Conservation (phyloP, 2,329 filamentous ascomycete species). For the Pyricularia pennisetigena region DNA sequence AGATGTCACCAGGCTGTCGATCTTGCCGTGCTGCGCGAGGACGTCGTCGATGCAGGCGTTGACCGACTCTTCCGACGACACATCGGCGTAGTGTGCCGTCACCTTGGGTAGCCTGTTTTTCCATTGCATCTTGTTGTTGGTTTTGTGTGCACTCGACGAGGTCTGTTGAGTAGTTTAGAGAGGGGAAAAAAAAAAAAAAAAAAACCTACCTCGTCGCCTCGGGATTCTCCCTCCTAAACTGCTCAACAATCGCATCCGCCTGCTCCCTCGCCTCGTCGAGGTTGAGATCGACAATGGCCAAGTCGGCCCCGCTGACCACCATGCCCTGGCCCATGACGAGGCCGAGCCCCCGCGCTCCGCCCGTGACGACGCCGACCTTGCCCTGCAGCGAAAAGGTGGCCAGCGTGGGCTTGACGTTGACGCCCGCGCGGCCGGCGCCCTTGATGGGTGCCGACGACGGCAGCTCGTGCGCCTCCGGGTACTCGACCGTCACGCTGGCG, state of each 20-base stretch:
- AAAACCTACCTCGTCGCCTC: slow-evolving; percentile 51
- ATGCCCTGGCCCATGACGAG: slow-evolving; percentile 90
- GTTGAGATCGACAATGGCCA: slow-evolving; percentile 92
- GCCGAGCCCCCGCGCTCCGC: slow-evolving; percentile 80
- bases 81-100: slow-evolving; percentile 84
- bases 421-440: slow-evolving; percentile 3
- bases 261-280: slow-evolving; percentile 77
- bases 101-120: slow-evolving; percentile 55
- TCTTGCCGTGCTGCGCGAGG: slow-evolving; percentile 62
- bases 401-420: slow-evolving; percentile 49
- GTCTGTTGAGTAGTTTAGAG: neutral
- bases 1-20: slow-evolving; percentile 90
- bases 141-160: neutral
- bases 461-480: slow-evolving; percentile 65
- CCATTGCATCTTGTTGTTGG: slow-evolving; percentile 24
- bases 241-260: slow-evolving; percentile 61
- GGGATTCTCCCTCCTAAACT: slow-evolving; percentile 73
- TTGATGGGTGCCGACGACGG: slow-evolving; percentile 43
- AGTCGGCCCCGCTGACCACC: slow-evolving; percentile 76
- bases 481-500: slow-evolving; percentile 65
- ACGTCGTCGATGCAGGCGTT: slow-evolving; percentile 63
- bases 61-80: slow-evolving; percentile 71
- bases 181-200: too few relatives aligned
- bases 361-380: slow-evolving; percentile 77
- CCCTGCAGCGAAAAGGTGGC: slow-evolving; percentile 80